Evolutionary conservation across 805 yeast genomes (phyloP), one percentile per base, ranked within the genome.

Genomic region (Ogataea trehaloabstinens): DNA sequence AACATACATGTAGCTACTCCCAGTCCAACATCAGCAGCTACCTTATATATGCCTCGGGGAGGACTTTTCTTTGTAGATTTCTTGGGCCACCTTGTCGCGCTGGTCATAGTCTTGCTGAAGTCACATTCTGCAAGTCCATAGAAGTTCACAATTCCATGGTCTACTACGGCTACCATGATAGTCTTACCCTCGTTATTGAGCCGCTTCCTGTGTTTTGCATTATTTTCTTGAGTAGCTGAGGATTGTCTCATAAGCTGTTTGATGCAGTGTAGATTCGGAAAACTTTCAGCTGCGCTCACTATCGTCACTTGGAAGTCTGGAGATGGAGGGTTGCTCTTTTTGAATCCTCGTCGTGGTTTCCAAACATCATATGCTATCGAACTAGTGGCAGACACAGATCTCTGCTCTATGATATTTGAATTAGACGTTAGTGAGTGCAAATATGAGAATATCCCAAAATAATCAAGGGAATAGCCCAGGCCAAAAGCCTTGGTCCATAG

Each of bases 271-370:
- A 70, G 60, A 0, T 66, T 60, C 0, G 88, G 86, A 34, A 82
- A 71, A 13, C 58, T 56, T 2, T 60, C 56, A 8, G 64, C 65
- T 3, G 75, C 69, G 41, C 78, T 74, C 12, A 78, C 69, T 0
- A 87, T 76, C 2, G 76, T 69, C 1, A 91, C 61, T 49, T 82
- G 87, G 56, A 76, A 90, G 57, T 90, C 90, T 1, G 96, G 95
- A 2, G 53, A 32, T 0, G 82, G 79, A 1, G 95, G 95, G 17
- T 55, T 51, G 24, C 77, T 79, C 50, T 88, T 88, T 42, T 80
- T 80, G 64, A 85, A 90, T 3, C 67, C 61, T 0, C 85, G 71
- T 2, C 71, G 66, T 2, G 98, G 97, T 56, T 85, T 88, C 96
- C 96, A 90, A 3, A 86, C 85, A 51, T 83, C 71, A 51, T 69